Percentiles rank a stretch among this genome's conserved stretches.
phyloP scores from a whole-genome alignment of 2,329 filamentous ascomycete genomes.

The Aspergillus novofumigatus region DNA sequence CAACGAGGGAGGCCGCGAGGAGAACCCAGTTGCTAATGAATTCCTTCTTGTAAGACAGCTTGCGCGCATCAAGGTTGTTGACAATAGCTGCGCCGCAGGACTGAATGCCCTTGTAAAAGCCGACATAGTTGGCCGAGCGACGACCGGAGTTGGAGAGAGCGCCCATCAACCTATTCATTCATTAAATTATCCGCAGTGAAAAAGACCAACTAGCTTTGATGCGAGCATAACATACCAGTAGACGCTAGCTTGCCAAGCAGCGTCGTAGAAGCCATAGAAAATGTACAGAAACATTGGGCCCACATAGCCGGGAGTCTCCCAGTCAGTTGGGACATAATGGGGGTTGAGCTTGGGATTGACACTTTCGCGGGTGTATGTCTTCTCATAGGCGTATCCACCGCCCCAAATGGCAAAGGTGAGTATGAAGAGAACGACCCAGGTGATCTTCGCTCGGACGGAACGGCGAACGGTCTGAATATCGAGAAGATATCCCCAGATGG shows the following conservation, averaged over 20 bases:
- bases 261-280: conserved; percentile 83
- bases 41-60: conserved; percentile 62
- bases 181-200: no score
- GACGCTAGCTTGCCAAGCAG: conserved; percentile 79
- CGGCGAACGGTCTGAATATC: conserved; percentile 59
- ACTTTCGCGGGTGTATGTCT: conserved; percentile 49
- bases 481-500: conserved; percentile 66
- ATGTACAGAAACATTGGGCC: conserved; percentile 84
- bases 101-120: conserved; percentile 84
- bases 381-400: conserved; percentile 72
- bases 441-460: conserved; percentile 60
- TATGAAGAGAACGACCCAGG: conserved; percentile 56
- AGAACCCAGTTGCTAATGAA: conserved; percentile 73
- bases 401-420: conserved; percentile 77
- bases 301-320: conserved; percentile 62
- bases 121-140: conserved; percentile 83
- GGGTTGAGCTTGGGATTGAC: conserved; percentile 7
- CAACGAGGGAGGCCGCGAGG: conserved; percentile 60
- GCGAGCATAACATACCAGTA: conserved; percentile 62
- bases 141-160: conserved; percentile 85
- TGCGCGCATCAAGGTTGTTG: conserved; percentile 57
- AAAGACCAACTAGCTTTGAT: not conserved
- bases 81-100: conserved; percentile 68
- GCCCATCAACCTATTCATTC: conserved; percentile 68
- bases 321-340: conserved; percentile 49